These are phyloP conservation scores for Candida boleticola DNA, from an alignment of 805 yeast genomes.

Conservation along the genomic window DNA sequence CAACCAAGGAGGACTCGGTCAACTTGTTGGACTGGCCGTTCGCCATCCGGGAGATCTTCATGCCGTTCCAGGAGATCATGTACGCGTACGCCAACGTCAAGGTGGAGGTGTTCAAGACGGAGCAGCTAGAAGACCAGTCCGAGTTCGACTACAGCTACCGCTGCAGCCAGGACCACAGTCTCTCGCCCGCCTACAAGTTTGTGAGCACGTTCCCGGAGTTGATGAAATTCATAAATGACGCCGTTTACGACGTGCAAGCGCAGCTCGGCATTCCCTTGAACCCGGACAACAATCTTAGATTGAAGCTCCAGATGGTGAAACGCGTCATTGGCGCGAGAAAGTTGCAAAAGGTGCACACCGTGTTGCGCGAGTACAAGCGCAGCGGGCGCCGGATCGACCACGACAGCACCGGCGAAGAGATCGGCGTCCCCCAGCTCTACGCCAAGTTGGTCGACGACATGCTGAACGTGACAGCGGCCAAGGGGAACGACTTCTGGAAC, in stretches of 20 bases:
- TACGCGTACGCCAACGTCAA: neutral
- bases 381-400: no score
- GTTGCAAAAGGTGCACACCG: neutral
- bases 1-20: neutral
- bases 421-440: no score
- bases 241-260: neutral
- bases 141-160: neutral
- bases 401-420: no score
- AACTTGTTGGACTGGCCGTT: neutral
- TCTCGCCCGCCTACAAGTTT: neutral
- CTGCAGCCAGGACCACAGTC: neutral
- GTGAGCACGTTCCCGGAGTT: neutral
- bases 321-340: neutral
- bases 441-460: no score
- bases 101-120: neutral
- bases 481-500: no score
- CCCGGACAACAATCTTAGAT: conserved; percentile 2
- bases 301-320: conserved; percentile 4
- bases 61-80: neutral
- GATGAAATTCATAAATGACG: neutral
- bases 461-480: no score
- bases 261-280: neutral
- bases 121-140: no score
- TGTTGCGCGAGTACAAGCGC: no score
- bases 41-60: neutral